Evolutionary conservation across 169 alveolate genomes (phyloP).

Genomic region (Eimeria maxima): DNA sequence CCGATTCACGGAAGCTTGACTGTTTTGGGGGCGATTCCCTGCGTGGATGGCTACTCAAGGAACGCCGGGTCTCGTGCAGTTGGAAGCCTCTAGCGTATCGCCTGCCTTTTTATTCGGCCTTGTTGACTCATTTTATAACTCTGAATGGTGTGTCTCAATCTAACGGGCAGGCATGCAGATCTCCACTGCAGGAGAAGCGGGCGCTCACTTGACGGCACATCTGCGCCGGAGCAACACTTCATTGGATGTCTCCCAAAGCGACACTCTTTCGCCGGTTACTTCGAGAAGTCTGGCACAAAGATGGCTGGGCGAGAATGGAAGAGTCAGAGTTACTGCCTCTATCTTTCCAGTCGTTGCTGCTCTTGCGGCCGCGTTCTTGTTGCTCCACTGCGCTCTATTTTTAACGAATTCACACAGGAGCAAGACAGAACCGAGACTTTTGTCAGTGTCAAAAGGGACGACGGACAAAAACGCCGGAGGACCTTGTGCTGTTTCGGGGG

Average conservation of each 20-base stretch:
- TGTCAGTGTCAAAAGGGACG: not conserved
- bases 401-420: not conserved
- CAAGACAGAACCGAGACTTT: not conserved
- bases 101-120: not conserved
- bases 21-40: no score
- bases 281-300: not conserved
- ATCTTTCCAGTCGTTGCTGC: not conserved
- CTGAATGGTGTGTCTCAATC: not conserved
- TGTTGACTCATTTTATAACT: not conserved
- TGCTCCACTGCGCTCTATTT: not conserved
- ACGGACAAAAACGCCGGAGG: not conserved
- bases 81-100: not conserved
- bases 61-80: not conserved
- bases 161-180: not conserved
- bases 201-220: not conserved
- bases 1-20: no score
- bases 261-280: not conserved
- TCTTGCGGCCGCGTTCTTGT: not conserved
- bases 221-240: not conserved
- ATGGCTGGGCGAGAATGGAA: not conserved
- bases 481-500: not conserved
- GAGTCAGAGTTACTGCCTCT: not conserved
- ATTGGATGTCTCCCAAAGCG: not conserved
- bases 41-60: no score
- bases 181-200: not conserved